Conservation (phyloP, 1,284 basidiomycete species). For the Stygiomarasmius scandens region DNA sequence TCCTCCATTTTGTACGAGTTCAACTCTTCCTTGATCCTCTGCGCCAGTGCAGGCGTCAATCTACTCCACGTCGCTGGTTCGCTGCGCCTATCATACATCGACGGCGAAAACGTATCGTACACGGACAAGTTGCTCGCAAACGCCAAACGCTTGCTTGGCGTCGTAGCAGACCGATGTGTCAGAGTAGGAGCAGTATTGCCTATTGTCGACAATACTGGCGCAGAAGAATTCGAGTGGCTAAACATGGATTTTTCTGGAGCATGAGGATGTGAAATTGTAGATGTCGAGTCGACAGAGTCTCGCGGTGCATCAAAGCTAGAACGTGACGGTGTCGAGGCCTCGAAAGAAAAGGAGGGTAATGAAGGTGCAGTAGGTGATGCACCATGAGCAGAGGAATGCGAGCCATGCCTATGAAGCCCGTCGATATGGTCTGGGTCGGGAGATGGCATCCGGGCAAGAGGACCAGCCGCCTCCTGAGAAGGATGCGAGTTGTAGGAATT, state of each 20-base stretch:
- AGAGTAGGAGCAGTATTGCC: constrained; percentile 49
- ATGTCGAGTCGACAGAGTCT: constrained; percentile 23
- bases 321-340: constrained; percentile 33
- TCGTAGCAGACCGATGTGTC: constrained; percentile 64
- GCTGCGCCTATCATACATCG: constrained; percentile 91
- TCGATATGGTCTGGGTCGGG: constrained; percentile 86
- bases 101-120: constrained; percentile 92
- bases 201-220: constrained; percentile 77
- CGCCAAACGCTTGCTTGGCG: constrained; percentile 73
- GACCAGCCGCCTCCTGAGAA: constrained; percentile 61
- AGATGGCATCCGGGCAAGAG: constrained; percentile 76
- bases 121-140: constrained; percentile 94
- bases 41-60: constrained; percentile 90
- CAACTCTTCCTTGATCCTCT: constrained; percentile 94
- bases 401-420: constrained; percentile 70
- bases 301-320: constrained; percentile 23
- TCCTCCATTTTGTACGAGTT: constrained; percentile 98
- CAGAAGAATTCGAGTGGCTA: constrained; percentile 84
- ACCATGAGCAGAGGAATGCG: constrained; percentile 47
- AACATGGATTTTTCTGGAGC: constrained; percentile 47
- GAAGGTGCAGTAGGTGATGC: constrained; percentile 35
- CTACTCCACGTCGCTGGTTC: constrained; percentile 98
- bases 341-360: constrained; percentile 67
- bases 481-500: constrained; percentile 78
- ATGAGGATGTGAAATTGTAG: constrained; percentile 21